These are phyloP conservation scores for Neurospora discreta DNA, from an alignment of 495 filamentous ascomycete species.

Conservation along the genomic window DNA sequence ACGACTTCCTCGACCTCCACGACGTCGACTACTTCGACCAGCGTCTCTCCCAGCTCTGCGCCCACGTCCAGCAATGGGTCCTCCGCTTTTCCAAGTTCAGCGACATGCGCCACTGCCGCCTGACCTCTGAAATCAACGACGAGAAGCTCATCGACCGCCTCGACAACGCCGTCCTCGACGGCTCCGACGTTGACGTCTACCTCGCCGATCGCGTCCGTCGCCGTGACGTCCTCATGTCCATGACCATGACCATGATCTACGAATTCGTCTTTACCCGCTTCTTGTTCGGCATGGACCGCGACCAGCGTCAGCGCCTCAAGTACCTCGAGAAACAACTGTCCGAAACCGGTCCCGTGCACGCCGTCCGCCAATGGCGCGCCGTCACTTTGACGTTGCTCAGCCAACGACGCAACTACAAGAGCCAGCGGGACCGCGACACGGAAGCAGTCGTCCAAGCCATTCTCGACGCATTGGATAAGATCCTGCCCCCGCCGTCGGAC, in stretches of 20 bases:
- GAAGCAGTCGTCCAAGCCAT: constrained; percentile 84
- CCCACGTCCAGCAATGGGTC: constrained; percentile 92
- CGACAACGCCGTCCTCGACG: constrained; percentile 88
- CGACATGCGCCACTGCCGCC: constrained; percentile 71
- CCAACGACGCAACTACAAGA: constrained; percentile 57
- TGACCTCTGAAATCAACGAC: constrained; percentile 68
- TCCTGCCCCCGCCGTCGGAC: constrained; percentile 73
- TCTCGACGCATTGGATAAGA: constrained; percentile 60
- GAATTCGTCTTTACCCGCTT: constrained; percentile 96
- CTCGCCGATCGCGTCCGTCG: constrained; percentile 76
- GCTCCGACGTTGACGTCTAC: constrained; percentile 76
- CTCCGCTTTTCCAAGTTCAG: constrained; percentile 94
- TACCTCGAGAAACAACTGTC: constrained; percentile 78
- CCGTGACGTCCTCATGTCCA: constrained; percentile 90
- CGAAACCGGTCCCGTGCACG: constrained; percentile 70
- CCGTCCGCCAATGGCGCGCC: constrained; percentile 92
- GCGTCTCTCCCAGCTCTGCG: constrained; percentile 87
- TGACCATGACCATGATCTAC: constrained; percentile 97
- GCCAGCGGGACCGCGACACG: constrained; percentile 71
- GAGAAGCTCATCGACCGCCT: constrained; percentile 85
- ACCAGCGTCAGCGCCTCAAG: constrained; percentile 94
- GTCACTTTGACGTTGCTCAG: constrained; percentile 83
- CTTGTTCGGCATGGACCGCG: constrained; percentile 94
- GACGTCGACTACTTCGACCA: constrained; percentile 92
- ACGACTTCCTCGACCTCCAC: constrained; percentile 64